Conservation (phyloP, 164 flowering plant species). For the Piper betle region DNA sequence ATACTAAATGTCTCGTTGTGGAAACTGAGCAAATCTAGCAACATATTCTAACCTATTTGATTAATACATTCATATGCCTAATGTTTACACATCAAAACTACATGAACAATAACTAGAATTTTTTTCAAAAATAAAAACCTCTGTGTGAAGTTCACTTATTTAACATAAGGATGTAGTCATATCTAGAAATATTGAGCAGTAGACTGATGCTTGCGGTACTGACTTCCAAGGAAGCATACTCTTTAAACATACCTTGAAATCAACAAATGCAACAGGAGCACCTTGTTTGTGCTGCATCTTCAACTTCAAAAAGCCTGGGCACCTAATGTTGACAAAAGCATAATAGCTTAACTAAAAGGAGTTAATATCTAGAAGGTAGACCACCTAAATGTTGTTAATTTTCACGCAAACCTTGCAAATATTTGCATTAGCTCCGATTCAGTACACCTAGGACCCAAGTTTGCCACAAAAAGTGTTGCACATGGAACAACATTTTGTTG, state of each 20-base stretch:
- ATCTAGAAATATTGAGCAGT: no score
- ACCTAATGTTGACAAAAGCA: slow-evolving; percentile 25
- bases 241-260: slow-evolving; percentile 53
- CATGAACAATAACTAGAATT: neutral
- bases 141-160: neutral
- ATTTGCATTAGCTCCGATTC: slow-evolving; percentile 73
- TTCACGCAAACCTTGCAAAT: slow-evolving; percentile 57
- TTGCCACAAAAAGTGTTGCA: slow-evolving; percentile 95
- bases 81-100: neutral
- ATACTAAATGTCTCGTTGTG: no score
- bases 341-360: neutral
- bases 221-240: neutral
- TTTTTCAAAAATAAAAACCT: neutral
- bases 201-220: neutral
- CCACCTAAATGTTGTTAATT: neutral
- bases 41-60: no score
- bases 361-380: neutral
- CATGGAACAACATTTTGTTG: slow-evolving; percentile 47
- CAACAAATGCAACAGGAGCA: slow-evolving; percentile 90
- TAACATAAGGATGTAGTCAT: neutral
- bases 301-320: slow-evolving; percentile 71
- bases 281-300: slow-evolving; percentile 87
- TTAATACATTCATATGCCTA: no score
- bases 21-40: no score
- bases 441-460: slow-evolving; percentile 64